A percentile compares a stretch with the other conserved stretches of the same genome.
phyloP scores from a whole-genome alignment of 2,329 filamentous ascomycete genomes.

The Chalaropsis thielavioides region DNA sequence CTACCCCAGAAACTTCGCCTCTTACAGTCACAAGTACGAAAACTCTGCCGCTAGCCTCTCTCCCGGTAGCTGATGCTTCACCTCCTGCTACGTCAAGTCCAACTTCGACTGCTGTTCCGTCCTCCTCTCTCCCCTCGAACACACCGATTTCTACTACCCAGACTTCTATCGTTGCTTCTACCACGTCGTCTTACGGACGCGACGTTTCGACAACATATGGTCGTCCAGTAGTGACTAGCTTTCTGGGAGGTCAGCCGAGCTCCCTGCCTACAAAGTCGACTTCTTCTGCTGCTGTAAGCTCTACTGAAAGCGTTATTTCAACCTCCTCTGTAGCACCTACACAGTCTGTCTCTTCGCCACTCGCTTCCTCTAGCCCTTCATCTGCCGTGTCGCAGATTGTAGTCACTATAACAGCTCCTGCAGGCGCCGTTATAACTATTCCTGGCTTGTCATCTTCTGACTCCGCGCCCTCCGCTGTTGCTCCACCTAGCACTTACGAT shows the following conservation, averaged over 20 bases:
- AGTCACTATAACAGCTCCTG: background rate
- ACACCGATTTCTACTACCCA: background rate
- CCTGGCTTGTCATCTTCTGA: background rate
- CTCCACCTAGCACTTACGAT: conserved; percentile 20
- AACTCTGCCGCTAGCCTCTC: background rate
- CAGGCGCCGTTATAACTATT: conserved; percentile 4
- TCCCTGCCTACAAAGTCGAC: background rate
- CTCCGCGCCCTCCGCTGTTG: background rate
- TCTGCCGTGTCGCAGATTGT: background rate
- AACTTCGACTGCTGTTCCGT: background rate
- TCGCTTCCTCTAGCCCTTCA: background rate
- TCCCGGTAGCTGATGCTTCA: background rate
- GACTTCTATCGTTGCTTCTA: background rate
- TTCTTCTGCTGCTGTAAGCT: background rate
- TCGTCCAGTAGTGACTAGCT: background rate
- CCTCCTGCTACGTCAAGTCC: background rate
- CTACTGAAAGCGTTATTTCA: background rate
- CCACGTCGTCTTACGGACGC: background rate
- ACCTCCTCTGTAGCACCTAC: background rate
- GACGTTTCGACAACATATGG: background rate
- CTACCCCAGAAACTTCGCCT: background rate
- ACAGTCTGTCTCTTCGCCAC: background rate
- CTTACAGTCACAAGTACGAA: background rate
- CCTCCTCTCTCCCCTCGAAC: background rate
- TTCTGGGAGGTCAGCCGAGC: background rate